A percentile compares a stretch with the other conserved stretches of the same genome.
Conservation (phyloP, 176 grass and related monocot species). For the Oropetium thomaeum region DNA sequence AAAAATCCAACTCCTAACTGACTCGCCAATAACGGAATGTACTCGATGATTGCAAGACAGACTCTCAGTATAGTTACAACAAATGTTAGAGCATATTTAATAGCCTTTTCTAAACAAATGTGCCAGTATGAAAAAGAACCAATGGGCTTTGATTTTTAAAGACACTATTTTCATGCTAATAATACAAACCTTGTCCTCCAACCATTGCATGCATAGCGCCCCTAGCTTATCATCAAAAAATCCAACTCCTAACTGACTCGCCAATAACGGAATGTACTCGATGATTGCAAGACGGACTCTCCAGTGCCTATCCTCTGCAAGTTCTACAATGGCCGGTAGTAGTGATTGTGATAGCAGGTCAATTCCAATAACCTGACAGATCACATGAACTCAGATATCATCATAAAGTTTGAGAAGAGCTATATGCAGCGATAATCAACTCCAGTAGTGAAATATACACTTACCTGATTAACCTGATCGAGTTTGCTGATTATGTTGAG, state of each 20-base stretch:
- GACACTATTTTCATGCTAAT: background rate
- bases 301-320: constrained; percentile 95
- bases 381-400: background rate
- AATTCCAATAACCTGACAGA: constrained; percentile 90
- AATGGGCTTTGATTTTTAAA: background rate
- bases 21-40: constrained; percentile 86
- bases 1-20: constrained; percentile 92
- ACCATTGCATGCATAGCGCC: constrained; percentile 97
- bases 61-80: constrained; percentile 47
- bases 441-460: background rate
- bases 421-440: background rate
- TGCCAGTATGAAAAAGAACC: background rate
- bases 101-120: no score
- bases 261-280: constrained; percentile 90
- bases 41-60: constrained; percentile 94
- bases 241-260: constrained; percentile 84
- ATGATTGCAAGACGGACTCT: constrained; percentile 95
- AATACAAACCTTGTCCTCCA: constrained; percentile 86
- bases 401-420: background rate
- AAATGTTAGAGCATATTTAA: no score
- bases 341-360: constrained; percentile 92
- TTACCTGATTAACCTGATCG: constrained; percentile 46
- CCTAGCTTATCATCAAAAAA: constrained; percentile 96
- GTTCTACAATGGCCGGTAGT: constrained; percentile 89
- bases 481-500: constrained; percentile 90